Percentiles rank a stretch among this genome's conserved stretches.
Evolutionary conservation across 2,329 filamentous ascomycete genomes (phyloP).

Genomic region (Phoma herbarum): DNA sequence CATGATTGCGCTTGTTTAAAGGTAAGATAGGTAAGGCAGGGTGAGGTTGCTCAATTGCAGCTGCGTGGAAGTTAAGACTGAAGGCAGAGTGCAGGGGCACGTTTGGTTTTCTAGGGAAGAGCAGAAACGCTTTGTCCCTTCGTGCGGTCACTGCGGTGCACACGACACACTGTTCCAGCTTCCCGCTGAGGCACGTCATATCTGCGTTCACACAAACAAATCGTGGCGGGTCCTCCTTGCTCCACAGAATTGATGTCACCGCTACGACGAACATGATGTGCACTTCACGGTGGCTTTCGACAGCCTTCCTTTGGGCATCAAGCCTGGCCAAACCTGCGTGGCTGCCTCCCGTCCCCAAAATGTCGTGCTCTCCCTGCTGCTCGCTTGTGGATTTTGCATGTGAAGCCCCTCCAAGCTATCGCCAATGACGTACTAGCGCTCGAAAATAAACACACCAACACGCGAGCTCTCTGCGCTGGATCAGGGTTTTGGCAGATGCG

Average conservation of each 20-base stretch:
- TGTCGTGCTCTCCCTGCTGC: conserved; percentile 13
- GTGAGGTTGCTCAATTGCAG: conserved; percentile 2
- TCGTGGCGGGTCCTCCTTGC: conserved; percentile 10
- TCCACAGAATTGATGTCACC: conserved; percentile 23
- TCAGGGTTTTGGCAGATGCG: conserved; percentile 13
- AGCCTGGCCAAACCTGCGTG: conserved; percentile 6
- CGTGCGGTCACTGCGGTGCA: conserved; percentile 8
- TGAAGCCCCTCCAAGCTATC: conserved; percentile 10
- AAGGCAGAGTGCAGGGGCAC: conserved; percentile 4
- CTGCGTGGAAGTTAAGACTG: conserved; percentile 12
- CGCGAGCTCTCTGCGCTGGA: conserved; percentile 15
- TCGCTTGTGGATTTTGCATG: conserved; percentile 21
- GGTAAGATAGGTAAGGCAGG: conserved; percentile 8
- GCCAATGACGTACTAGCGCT: conserved; percentile 11
- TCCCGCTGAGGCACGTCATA: conserved; percentile 18
- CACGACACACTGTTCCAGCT: conserved; percentile 24
- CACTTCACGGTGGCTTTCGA: conserved; percentile 10
- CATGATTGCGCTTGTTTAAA: conserved; percentile 29
- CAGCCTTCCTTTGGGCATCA: conserved; percentile 10
- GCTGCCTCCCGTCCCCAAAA: conserved; percentile 3
- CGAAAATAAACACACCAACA: conserved; percentile 7
- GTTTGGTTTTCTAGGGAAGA: conserved; percentile 21
- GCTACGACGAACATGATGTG: conserved; percentile 7
- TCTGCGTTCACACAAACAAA: conserved; percentile 22
- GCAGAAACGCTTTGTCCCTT: conserved; percentile 19